Percentiles rank a stretch among this genome's conserved stretches.
Evolutionary conservation across 1,139 yeast species (phyloP).

Genomic region (Taiozyma sp.): DNA sequence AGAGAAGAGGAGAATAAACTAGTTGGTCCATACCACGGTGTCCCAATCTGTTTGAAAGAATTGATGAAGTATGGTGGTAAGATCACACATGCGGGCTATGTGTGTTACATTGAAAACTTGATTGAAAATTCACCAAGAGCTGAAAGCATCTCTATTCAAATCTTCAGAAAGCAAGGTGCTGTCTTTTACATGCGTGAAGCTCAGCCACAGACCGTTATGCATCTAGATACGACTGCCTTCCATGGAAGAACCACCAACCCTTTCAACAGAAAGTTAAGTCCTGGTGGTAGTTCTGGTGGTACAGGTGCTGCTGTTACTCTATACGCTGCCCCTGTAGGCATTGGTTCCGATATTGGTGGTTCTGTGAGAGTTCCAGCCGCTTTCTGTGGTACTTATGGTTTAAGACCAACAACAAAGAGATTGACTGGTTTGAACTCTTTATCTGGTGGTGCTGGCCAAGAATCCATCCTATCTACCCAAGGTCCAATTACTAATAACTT

Average conservation of each 20-base stretch:
- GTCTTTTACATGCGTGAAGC: constrained; percentile 53
- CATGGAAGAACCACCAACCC: constrained; percentile 54
- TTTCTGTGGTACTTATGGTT: constrained; percentile 61
- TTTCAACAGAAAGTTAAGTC: constrained; percentile 44
- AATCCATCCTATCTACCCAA: constrained; percentile 44
- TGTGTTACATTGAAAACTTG: constrained; percentile 46
- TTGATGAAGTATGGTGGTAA: constrained; percentile 59
- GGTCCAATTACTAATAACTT: constrained; percentile 64
- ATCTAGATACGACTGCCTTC: constrained; percentile 45
- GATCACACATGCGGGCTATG: constrained; percentile 62
- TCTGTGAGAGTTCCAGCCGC: constrained; percentile 78
- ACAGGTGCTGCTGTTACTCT: constrained; percentile 67
- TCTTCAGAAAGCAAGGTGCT: constrained; percentile 61
- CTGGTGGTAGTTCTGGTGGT: constrained; percentile 79
- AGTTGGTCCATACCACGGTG: constrained; percentile 73
- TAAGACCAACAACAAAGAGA: constrained; percentile 67
- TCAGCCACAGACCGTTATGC: constrained; percentile 59
- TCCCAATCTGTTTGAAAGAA: constrained; percentile 73
- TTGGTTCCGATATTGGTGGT: constrained; percentile 81
- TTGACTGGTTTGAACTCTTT: constrained; percentile 49
- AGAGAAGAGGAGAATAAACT: constrained; percentile 50
- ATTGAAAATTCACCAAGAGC: constrained; percentile 36
- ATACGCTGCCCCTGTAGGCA: constrained; percentile 61
- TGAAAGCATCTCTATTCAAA: constrained; percentile 50
- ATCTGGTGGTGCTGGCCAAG: constrained; percentile 46